Conservation (phyloP, 2,329 filamentous ascomycete species). For the Leptodontidium sp. region DNA sequence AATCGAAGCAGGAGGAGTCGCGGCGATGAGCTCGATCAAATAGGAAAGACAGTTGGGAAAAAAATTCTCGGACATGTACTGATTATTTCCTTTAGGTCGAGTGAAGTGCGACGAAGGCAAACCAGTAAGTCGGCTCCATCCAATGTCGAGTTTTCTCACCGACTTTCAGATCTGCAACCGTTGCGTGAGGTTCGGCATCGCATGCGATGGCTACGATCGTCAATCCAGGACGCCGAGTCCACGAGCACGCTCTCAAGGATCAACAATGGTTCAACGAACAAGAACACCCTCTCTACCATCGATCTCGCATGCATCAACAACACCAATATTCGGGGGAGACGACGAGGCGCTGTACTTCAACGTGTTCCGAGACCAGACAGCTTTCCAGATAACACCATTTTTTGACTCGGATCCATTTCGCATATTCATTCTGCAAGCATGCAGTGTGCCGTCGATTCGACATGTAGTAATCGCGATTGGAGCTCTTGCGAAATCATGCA, state of each 20-base stretch:
- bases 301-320: not conserved
- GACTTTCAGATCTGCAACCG: conserved; percentile 24
- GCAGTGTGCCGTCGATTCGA: conserved; percentile 26
- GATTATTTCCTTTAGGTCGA: conserved; percentile 10
- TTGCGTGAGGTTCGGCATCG: conserved; percentile 24
- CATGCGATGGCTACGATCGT: conserved; percentile 30
- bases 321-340: conserved; percentile 17
- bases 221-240: not conserved
- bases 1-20: not conserved
- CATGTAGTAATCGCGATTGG: conserved; percentile 32
- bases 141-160: not conserved
- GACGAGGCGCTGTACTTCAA: conserved; percentile 29
- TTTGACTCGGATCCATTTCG: conserved; percentile 20
- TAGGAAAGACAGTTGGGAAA: not conserved
- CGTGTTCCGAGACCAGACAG: conserved; percentile 30
- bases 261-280: not conserved
- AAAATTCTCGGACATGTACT: not conserved
- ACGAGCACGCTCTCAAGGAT: not conserved
- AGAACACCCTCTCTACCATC: conserved; percentile 8
- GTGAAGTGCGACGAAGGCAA: conserved; percentile 34
- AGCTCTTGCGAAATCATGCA: conserved; percentile 29
- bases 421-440: conserved; percentile 29
- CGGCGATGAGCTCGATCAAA: not conserved
- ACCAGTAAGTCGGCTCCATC: conserved; percentile 12
- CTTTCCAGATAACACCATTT: conserved; percentile 27